Percentiles rank a stretch among this genome's conserved stretches.
phyloP scores from a whole-genome alignment of 1,284 basidiomycete species.

The Cutaneotrichosporon cavernicola region DNA sequence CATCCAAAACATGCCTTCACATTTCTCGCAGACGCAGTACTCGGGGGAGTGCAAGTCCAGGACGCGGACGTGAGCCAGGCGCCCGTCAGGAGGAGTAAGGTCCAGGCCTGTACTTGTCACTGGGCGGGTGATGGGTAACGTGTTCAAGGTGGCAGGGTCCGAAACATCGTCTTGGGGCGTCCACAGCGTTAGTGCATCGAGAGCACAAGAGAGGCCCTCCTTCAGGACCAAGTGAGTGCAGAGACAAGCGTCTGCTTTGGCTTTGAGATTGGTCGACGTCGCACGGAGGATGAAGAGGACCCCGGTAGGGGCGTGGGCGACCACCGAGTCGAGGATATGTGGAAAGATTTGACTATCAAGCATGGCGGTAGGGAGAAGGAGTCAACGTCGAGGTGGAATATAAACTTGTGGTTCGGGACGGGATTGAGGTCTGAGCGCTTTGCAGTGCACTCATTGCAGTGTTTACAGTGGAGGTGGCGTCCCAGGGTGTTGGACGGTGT shows the following conservation, averaged over 20 bases:
- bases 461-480: no score
- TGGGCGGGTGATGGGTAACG: background rate
- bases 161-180: no score
- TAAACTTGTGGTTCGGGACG: no score
- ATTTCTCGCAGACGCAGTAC: no score
- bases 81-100: background rate
- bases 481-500: no score
- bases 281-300: slow-evolving; percentile 14
- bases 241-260: slow-evolving; percentile 15
- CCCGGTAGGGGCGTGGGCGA: slow-evolving; percentile 3
- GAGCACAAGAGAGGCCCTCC: background rate
- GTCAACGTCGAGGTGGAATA: no score
- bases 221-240: slow-evolving; percentile 14
- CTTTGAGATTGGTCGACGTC: slow-evolving; percentile 9
- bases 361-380: no score
- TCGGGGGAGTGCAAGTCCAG: background rate
- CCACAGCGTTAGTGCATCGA: background rate
- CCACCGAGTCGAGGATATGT: slow-evolving; percentile 16
- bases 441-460: no score
- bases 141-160: background rate
- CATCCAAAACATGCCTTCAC: no score
- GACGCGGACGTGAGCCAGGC: background rate
- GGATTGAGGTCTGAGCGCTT: no score
- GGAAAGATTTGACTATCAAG: slow-evolving; percentile 7
- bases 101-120: background rate